A percentile compares a stretch with the other conserved stretches of the same genome.
Evolutionary conservation across 78 protist genomes (phyloP).

Genomic region (Corallochytrium limacisporum): DNA sequence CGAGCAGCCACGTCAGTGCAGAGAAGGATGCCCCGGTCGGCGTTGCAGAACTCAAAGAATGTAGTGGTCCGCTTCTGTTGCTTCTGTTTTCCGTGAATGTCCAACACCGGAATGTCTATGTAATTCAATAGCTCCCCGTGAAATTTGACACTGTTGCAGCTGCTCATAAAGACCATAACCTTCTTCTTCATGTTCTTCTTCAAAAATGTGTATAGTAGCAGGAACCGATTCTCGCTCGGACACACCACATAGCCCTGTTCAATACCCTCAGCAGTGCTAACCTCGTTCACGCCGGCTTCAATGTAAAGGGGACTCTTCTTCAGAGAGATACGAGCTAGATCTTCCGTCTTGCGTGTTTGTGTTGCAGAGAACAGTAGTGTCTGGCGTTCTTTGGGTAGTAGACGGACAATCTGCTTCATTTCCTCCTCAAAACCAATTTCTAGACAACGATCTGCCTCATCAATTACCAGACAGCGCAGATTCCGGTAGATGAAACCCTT

Average conservation of each 20-base stretch:
- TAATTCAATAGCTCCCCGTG: constrained; percentile 95
- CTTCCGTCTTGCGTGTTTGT: constrained; percentile 83
- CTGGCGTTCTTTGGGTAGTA: constrained; percentile 81
- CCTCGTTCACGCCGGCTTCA: constrained; percentile 51
- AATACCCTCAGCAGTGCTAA: constrained; percentile 27
- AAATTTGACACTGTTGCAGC: constrained; percentile 77
- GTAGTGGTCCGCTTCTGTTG: constrained; percentile 93
- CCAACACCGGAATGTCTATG: constrained; percentile 89
- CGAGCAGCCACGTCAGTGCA: constrained; percentile 99
- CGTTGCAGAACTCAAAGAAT: constrained; percentile 92
- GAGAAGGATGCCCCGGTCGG: constrained; percentile 78
- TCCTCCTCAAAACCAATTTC: constrained; percentile 86
- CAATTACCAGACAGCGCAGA: constrained; percentile 79
- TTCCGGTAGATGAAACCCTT: constrained; percentile 64
- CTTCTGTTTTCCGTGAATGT: constrained; percentile 84
- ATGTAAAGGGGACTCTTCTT: constrained; percentile 55
- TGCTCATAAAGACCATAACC: constrained; percentile 71
- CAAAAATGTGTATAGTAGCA: constrained; percentile 88
- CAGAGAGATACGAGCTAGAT: constrained; percentile 74
- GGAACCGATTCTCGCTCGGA: constrained; percentile 73
- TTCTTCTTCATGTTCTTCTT: constrained; percentile 80
- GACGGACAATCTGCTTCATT: constrained; percentile 70
- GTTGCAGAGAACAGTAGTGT: constrained; percentile 97
- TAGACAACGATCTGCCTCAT: constrained; percentile 92
- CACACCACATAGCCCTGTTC: constrained; percentile 93